phyloP scores from a whole-genome alignment of 179 eudicot species.

The Amaranthus tricolor region DNA sequence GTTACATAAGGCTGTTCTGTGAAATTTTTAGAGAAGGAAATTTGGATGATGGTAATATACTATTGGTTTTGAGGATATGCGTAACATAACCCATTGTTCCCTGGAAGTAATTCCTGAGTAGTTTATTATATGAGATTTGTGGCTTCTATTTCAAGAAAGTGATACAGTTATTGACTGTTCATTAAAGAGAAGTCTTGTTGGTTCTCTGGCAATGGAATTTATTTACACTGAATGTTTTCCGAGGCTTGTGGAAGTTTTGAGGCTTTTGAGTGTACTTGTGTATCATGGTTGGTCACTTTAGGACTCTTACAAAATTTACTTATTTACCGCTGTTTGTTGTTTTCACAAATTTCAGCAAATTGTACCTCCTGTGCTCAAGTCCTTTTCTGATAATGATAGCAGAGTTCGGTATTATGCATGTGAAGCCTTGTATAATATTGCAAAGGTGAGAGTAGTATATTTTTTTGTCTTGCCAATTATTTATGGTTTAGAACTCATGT shows the following conservation, averaged over 20 bases:
- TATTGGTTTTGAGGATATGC: no score
- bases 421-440: slow-evolving; percentile 96
- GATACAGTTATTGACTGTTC: no score
- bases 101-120: no score
- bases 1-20: no score
- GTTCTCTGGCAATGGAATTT: not conserved
- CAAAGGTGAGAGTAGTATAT: slow-evolving; percentile 57
- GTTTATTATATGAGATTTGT: no score
- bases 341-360: slow-evolving; percentile 64
- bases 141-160: no score
- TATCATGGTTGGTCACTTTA: not conserved
- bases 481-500: not conserved
- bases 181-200: not conserved
- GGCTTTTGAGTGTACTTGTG: not conserved
- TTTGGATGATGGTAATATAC: no score
- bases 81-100: no score
- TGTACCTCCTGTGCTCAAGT: slow-evolving; percentile 88
- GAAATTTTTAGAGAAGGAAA: no score
- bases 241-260: not conserved
- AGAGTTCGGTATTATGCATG: slow-evolving; percentile 99
- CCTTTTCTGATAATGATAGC: slow-evolving; percentile 89
- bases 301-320: not conserved
- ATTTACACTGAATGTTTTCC: not conserved
- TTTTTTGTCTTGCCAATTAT: slow-evolving; percentile 9
- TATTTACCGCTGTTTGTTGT: slow-evolving; percentile 9